Evolutionary conservation across 2,329 filamentous ascomycete genomes (phyloP), one percentile per base, ranked within the genome.

Genomic region (Botrytis squamosa): DNA sequence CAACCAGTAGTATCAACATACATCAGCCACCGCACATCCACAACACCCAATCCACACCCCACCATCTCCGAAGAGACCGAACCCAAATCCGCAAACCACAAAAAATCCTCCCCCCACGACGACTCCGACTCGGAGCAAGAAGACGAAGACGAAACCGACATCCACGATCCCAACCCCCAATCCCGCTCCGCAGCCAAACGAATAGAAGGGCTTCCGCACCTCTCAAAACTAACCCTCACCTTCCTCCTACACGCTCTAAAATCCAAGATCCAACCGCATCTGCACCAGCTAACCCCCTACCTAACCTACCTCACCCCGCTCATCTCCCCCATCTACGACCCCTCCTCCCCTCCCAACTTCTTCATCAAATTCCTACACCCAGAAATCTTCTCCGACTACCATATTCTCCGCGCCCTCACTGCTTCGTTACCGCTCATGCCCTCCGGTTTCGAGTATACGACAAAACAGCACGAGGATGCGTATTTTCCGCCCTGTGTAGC

Each of bases 401-500:
- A 83, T 14, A 84, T 86, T 22, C 81, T 90, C 77, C 85, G 88
- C 40, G 70, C 76, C 4, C 65, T 72, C 83, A 62, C 71, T 10
- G 25, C 49, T 3, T 10, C 71, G 1, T 85, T 90, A 0, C 88
- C 88, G 0, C 82, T 83, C 62, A 83, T 83, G 40, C 79, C 85
- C 36, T 84, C 86, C 0, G 81, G 84, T 3, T 83, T 86, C 77
- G 74, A 83, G 1, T 80, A 82, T 1, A 85, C 87, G 78, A 80
- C 83, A 12, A 84, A 86, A 79, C 81, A 84, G 18, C 42, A 80
- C 18, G 77, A 74, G 55, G 84, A 88, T 72, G 89, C 88, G 1
- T 91, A 89, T 81, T 85, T 84, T 79, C 85, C 90, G 76, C 89
- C 89, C 0, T 88, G 82, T 78, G 89, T 87, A 85, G 87, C 81